phyloP scores from a whole-genome alignment of 1,284 basidiomycete genomes.

The Apiotrichum gamsii region DNA sequence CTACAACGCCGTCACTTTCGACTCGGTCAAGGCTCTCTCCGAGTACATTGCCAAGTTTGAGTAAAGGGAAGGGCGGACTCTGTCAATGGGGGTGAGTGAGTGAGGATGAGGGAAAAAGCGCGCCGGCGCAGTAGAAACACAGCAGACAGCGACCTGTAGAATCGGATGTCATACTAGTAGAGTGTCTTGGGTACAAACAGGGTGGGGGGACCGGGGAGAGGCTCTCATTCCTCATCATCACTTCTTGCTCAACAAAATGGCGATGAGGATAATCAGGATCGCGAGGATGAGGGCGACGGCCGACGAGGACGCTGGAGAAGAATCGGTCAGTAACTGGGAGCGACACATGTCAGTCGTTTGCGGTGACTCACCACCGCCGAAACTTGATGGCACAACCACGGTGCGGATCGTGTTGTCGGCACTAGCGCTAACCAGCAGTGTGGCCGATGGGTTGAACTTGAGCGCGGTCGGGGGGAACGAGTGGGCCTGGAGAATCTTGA shows the following conservation, averaged over 20 bases:
- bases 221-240: not conserved
- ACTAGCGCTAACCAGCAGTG: constrained; percentile 81
- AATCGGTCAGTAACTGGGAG: too few species aligned
- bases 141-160: too few species aligned
- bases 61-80: too few species aligned
- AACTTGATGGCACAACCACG: constrained; percentile 60
- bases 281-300: not conserved
- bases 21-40: constrained; percentile 55
- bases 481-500: constrained; percentile 86
- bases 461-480: constrained; percentile 89
- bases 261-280: not conserved
- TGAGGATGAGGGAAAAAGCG: not conserved
- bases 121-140: too few species aligned
- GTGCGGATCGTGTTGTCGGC: constrained; percentile 84
- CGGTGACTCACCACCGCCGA: constrained; percentile 35
- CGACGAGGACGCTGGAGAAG: too few species aligned
- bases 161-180: too few species aligned
- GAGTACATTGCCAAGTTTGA: constrained; percentile 48
- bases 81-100: not conserved
- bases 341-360: too few species aligned
- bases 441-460: constrained; percentile 75
- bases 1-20: constrained; percentile 89
- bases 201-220: too few species aligned
- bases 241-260: not conserved
- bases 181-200: not conserved